These are phyloP conservation scores for Fagopyrum tataricum DNA, from an alignment of 148 eudicot genomes.

Conservation along the genomic window DNA sequence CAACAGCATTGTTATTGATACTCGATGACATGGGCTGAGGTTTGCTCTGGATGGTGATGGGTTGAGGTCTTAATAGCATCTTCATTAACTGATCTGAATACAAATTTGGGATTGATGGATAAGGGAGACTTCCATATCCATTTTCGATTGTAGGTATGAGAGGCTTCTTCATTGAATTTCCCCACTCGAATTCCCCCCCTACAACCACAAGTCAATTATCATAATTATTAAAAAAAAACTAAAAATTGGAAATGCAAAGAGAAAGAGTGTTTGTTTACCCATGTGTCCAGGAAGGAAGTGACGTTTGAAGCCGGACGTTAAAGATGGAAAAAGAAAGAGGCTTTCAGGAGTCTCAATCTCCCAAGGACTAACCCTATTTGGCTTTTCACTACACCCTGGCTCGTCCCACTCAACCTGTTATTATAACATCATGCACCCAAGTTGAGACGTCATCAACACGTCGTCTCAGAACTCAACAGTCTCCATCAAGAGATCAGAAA, in stretches of 20 bases:
- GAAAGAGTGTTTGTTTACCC: constrained; percentile 24
- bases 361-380: constrained; percentile 69
- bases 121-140: constrained; percentile 36
- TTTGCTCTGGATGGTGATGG: constrained; percentile 24
- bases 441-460: no score
- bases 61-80: constrained; percentile 51
- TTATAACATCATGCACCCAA: not conserved
- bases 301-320: constrained; percentile 74
- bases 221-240: not conserved
- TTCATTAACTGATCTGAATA: constrained; percentile 75
- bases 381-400: constrained; percentile 80
- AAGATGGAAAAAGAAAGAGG: constrained; percentile 85
- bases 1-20: constrained; percentile 18
- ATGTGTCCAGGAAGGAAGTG: constrained; percentile 55
- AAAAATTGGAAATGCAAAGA: not conserved
- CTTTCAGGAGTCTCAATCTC: constrained; percentile 91
- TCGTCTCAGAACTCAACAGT: no score
- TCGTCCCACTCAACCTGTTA: constrained; percentile 93
- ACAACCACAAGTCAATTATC: constrained; percentile 37
- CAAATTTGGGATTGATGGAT: constrained; percentile 42
- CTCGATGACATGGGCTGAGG: constrained; percentile 25
- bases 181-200: constrained; percentile 81
- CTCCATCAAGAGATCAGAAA: not conserved
- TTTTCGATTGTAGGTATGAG: constrained; percentile 25
- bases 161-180: constrained; percentile 50